Evolutionary conservation across 108 stramenopile genomes (phyloP), one percentile per base, ranked within the genome.

Genomic region (Pseudonitzschia delicatissima): DNA sequence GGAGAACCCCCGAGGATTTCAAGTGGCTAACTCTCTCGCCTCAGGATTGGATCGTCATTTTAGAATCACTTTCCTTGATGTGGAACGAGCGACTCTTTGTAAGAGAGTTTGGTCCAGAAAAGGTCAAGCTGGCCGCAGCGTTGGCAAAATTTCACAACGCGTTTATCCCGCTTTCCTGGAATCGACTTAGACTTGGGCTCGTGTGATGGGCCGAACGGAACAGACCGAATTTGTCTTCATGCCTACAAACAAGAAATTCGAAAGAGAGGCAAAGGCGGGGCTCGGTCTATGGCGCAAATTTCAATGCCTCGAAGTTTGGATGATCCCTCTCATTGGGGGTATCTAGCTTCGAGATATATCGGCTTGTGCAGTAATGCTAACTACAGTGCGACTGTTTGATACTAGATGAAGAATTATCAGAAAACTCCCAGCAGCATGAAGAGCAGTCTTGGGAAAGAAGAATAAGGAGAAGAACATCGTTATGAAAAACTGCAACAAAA

Each of bases 311-410:
- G 13, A 4, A 0, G 3, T 0, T 33, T 55, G 26, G 28, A 12
- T 1, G 26, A 55, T 33, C 53, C 53, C 18, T 12, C 0, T 55
- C 53, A 55, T 33, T 55, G 53, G 53, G 53, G 53, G 23, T 33
- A 33, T 17, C n/a, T 55, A n/a, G 53, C 53, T 31, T 55, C 29
- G 53, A 55, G 31, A 11, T 55, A 55, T 33, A 13, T 55, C n/a
- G n/a, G n/a, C n/a, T n/a, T n/a, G n/a, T n/a, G n/a, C n/a, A n/a
- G n/a, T n/a, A n/a, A n/a, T n/a, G n/a, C n/a, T n/a, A n/a, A n/a
- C n/a, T n/a, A n/a, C n/a, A n/a, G n/a, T n/a, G n/a, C n/a, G n/a
- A n/a, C n/a, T n/a, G n/a, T n/a, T n/a, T n/a, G n/a, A n/a, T n/a
- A n/a, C n/a, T n/a, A n/a, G n/a, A n/a, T n/a, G n/a, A n/a, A n/a